phyloP scores from a whole-genome alignment of 2,329 filamentous ascomycete species.

The Neoascochyta sp. region DNA sequence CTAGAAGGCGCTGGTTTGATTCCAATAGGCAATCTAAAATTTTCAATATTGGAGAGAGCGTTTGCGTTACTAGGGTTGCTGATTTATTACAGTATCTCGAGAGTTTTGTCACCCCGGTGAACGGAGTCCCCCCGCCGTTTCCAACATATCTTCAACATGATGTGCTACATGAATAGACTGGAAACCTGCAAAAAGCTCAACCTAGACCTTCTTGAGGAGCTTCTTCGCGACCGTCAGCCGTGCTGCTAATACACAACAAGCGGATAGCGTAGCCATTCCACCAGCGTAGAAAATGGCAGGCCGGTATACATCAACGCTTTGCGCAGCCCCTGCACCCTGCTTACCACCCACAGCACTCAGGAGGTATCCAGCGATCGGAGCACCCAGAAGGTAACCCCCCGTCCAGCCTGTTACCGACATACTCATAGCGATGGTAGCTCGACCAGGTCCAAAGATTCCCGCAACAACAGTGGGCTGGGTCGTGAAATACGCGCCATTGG shows the following conservation, averaged over 20 bases:
- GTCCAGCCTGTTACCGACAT: slow-evolving; percentile 27
- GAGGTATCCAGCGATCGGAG: slow-evolving; percentile 27
- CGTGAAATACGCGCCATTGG: slow-evolving; percentile 28
- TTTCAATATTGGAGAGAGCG: too few relatives aligned
- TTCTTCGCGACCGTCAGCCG: too few relatives aligned
- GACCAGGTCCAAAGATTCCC: slow-evolving; percentile 22
- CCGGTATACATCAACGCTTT: slow-evolving; percentile 17
- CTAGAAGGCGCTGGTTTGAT: too few relatives aligned
- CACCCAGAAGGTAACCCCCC: slow-evolving; percentile 24
- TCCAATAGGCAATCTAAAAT: too few relatives aligned
- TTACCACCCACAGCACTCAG: slow-evolving; percentile 22
- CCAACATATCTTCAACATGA: too few relatives aligned
- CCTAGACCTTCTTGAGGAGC: too few relatives aligned
- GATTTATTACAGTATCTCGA: too few relatives aligned
- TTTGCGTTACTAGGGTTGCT: too few relatives aligned
- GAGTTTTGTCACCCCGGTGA: too few relatives aligned
- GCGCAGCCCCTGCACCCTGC: slow-evolving; percentile 5
- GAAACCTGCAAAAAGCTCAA: too few relatives aligned
- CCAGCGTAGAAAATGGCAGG: slow-evolving; percentile 31
- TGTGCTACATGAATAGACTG: too few relatives aligned
- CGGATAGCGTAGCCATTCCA: slow-evolving; percentile 10
- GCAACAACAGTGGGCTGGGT: slow-evolving; percentile 24
- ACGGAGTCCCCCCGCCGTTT: too few relatives aligned
- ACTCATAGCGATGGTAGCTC: slow-evolving; percentile 24
- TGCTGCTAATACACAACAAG: slow-evolving; percentile 4